These are phyloP conservation scores for Neurospora sp. DNA, from an alignment of 495 filamentous ascomycete species.

Conservation along the genomic window DNA sequence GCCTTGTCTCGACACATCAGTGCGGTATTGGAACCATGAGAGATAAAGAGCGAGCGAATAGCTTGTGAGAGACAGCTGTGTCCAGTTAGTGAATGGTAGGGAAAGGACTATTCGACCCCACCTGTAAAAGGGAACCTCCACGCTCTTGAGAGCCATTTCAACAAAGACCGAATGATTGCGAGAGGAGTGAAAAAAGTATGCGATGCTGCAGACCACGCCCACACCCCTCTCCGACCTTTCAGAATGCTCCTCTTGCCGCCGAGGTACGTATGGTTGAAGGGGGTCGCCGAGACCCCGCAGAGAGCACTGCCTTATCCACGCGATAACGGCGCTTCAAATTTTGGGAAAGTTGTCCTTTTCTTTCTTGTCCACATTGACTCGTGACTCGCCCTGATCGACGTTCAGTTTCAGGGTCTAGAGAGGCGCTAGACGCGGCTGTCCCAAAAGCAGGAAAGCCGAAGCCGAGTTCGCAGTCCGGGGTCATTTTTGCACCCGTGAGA, in stretches of 20 bases:
- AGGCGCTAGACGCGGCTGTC: background rate
- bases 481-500: background rate
- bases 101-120: background rate
- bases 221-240: conserved; percentile 24
- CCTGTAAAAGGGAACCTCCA: background rate
- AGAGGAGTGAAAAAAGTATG: background rate
- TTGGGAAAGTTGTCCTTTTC: background rate
- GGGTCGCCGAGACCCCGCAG: background rate
- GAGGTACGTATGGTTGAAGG: background rate
- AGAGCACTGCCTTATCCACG: background rate
- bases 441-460: background rate
- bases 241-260: conserved; percentile 37
- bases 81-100: background rate
- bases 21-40: background rate
- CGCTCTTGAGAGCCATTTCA: background rate
- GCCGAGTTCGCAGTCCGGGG: background rate
- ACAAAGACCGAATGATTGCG: background rate
- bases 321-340: background rate
- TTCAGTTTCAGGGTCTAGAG: background rate
- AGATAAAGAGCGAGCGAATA: background rate
- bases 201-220: conserved; percentile 1
- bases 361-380: background rate
- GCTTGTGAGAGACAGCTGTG: background rate
- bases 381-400: background rate
- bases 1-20: background rate